A percentile compares a stretch with the other conserved stretches of the same genome.
phyloP scores from a whole-genome alignment of 768 basidiomycete species.

The Lactifluus subvellereus region DNA sequence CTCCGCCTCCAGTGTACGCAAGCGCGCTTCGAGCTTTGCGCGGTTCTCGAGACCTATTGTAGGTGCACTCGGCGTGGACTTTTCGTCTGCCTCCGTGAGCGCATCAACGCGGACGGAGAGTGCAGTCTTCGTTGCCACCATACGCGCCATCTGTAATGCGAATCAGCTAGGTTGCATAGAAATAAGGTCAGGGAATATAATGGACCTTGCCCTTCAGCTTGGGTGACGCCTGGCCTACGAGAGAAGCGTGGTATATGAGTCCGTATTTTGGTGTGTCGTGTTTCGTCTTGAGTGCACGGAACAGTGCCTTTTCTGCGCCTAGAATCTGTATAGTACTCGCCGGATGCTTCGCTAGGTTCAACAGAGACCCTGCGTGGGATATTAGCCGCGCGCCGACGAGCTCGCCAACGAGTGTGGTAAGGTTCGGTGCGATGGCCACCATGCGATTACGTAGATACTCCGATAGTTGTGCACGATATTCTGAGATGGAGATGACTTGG shows the following conservation, averaged over 20 bases:
- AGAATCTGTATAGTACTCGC: conserved; percentile 76
- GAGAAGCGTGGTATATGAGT: conserved; percentile 96
- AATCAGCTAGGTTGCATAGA: not conserved
- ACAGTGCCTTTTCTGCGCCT: conserved; percentile 72
- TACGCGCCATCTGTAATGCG: conserved; percentile 84
- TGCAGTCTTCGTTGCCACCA: conserved; percentile 98
- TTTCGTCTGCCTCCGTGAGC: conserved; percentile 85
- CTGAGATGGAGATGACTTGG: conserved; percentile 94
- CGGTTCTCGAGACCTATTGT: conserved; percentile 91
- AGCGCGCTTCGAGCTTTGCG: conserved; percentile 89
- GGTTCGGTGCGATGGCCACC: conserved; percentile 96
- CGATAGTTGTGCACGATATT: conserved; percentile 90
- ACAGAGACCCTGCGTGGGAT: conserved; percentile 66
- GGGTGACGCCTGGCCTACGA: conserved; percentile 95
- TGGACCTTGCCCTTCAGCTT: conserved; percentile 94
- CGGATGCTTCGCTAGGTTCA: conserved; percentile 68
- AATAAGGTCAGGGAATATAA: not conserved
- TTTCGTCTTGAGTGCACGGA: conserved; percentile 72
- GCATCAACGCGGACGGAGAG: conserved; percentile 98
- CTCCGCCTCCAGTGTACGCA: conserved; percentile 84
- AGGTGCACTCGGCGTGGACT: conserved; percentile 75
- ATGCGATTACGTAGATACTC: conserved; percentile 98
- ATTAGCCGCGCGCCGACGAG: conserved; percentile 71
- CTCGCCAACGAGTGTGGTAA: conserved; percentile 79
- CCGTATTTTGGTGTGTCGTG: conserved; percentile 99